Base-by-base conservation (phyloP, 2,329 filamentous ascomycete genomes). In the Aspergillus sp. region DNA sequence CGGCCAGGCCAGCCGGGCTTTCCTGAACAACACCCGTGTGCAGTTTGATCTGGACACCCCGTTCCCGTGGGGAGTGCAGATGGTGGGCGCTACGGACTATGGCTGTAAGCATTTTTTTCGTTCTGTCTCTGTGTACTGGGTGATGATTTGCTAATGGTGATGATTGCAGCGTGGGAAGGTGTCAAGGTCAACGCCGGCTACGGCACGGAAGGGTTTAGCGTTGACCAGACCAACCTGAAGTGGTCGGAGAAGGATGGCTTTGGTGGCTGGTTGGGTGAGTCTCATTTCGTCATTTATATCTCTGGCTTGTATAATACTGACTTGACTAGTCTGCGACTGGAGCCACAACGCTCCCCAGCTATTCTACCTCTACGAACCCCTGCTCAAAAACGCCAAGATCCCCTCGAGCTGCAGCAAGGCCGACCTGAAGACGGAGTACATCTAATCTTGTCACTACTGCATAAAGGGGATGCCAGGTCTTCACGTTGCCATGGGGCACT, bases 191-290 rank as follows among this genome's bases (percentile, higher is more conserved):
- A 68, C 35, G 58, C 53, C 6, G 65, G 61, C n/a, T 46, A 44
- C n/a, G 58, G 62, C n/a, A 50, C 42, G 5, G 32, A 49, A 1
- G 65, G 58, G 4, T 69, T 69, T 52, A 59, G 53, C 33, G 50
- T 67, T 38, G 51, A 61, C 8, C 46, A 52, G n/a, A 51, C 51
- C 41, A 47, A 48, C 29, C 44, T 70, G 45, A 45, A 59, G 36
- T 63, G 59, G 57, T 57, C 57, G 19, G 53, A 55, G 38, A 30
- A 51, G n/a, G 44, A 52, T n/a, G 64, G 62, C 19, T 68, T 67
- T 39, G 61, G 58, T 29, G 66, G 67, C 27, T 70, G 67, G 67
- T 52, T 70, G 29, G 64, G 67, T 70, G 56, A 59, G 66, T 58
- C 34, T 26, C 39, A 19, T 32, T 9, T 9, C 8, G 29, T 40